Conservation (phyloP, 805 yeast species). For the Candida schatavii region DNA sequence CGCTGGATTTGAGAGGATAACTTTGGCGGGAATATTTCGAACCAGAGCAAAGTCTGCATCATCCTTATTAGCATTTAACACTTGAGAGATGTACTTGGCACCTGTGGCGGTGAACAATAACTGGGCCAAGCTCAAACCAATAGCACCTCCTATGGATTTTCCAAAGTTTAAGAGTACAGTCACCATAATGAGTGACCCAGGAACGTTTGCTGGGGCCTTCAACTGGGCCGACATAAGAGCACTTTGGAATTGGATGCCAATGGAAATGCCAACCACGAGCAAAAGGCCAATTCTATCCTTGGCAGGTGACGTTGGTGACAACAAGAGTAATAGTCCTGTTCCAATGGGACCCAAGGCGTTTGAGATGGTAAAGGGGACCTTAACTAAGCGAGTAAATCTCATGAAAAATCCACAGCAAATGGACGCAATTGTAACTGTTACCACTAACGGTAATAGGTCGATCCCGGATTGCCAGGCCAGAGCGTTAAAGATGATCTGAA, state of each 20-base stretch:
- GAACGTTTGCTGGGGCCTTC: slow-evolving; percentile 32
- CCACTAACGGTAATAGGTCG: slow-evolving; percentile 32
- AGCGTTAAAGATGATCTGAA: slow-evolving; percentile 36
- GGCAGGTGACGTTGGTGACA: slow-evolving; percentile 20
- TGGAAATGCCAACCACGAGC: slow-evolving; percentile 31
- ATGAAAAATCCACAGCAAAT: slow-evolving; percentile 31
- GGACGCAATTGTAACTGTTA: slow-evolving; percentile 32
- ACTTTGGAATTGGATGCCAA: slow-evolving; percentile 37
- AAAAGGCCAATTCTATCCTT: slow-evolving; percentile 30
- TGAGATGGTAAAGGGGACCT: slow-evolving; percentile 29
- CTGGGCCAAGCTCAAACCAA: slow-evolving; percentile 31
- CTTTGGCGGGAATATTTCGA: slow-evolving; percentile 10
- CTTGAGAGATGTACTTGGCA: slow-evolving; percentile 12
- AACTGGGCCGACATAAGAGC: slow-evolving; percentile 35
- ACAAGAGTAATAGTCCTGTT: slow-evolving; percentile 28
- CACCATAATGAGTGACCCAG: slow-evolving; percentile 34
- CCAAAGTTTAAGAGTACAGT: slow-evolving; percentile 33
- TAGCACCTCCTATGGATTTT: slow-evolving; percentile 30
- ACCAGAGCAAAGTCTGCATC: slow-evolving; percentile 11
- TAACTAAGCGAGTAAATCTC: slow-evolving; percentile 25
- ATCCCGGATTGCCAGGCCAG: slow-evolving; percentile 37
- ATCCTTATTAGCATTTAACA: background rate
- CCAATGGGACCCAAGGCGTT: slow-evolving; percentile 33
- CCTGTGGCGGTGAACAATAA: slow-evolving; percentile 25
- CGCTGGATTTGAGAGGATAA: slow-evolving; percentile 24